These are phyloP conservation scores for Lecanosticta acicola DNA, from an alignment of 2,329 filamentous ascomycete genomes.

Conservation along the genomic window DNA sequence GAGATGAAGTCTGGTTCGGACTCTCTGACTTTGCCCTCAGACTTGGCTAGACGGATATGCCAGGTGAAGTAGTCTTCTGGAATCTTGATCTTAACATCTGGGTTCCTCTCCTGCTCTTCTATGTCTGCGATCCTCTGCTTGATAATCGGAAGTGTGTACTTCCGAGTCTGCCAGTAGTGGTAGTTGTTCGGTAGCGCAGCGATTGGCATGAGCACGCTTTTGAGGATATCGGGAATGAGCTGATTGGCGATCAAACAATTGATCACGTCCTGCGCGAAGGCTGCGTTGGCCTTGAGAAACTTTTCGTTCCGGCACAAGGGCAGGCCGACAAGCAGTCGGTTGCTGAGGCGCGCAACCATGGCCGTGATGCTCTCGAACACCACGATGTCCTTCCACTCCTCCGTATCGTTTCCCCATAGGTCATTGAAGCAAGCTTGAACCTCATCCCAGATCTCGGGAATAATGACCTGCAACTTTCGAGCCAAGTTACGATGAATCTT, in stretches of 20 bases:
- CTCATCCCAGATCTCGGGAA: constrained; percentile 38
- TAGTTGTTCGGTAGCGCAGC: constrained; percentile 46
- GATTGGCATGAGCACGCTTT: constrained; percentile 37
- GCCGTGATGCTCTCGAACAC: constrained; percentile 33
- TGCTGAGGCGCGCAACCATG: constrained; percentile 39
- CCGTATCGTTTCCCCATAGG: constrained; percentile 35
- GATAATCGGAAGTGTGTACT: constrained; percentile 46
- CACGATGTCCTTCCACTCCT: constrained; percentile 33
- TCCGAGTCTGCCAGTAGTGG: constrained; percentile 43
- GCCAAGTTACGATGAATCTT: constrained; percentile 37
- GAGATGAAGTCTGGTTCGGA: constrained; percentile 47
- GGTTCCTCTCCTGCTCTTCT: constrained; percentile 39
- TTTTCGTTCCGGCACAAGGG: constrained; percentile 43
- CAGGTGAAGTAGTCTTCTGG: constrained; percentile 56
- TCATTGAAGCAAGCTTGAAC: constrained; percentile 31
- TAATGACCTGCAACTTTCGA: constrained; percentile 35
- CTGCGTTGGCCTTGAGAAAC: constrained; percentile 45
- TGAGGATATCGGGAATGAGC: constrained; percentile 48
- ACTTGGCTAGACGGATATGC: constrained; percentile 49
- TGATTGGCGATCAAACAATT: constrained; percentile 39
- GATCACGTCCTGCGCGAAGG: constrained; percentile 48
- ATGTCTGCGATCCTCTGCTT: constrained; percentile 46
- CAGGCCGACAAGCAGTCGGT: constrained; percentile 42
- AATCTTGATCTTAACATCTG: constrained; percentile 40
- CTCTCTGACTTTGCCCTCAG: constrained; percentile 42